Base-by-base conservation (phyloP, 306 rosid species). In the Mimosa bimucronata region DNA sequence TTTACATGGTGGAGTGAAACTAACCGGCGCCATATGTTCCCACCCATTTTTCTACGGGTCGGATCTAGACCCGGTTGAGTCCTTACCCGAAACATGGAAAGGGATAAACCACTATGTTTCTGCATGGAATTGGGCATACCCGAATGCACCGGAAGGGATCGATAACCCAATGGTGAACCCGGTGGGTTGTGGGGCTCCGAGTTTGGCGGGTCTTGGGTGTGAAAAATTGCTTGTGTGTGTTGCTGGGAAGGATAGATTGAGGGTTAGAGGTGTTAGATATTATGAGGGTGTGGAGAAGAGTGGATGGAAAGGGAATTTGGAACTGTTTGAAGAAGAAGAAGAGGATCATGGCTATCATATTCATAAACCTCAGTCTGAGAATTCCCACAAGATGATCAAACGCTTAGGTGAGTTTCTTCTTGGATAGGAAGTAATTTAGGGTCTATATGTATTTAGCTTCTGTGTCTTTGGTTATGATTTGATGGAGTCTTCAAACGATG, bases 181-280 rank as follows among this genome's bases (percentile, higher is more conserved):
- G 0, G 14, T 48, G 14, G 82, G 18, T 46, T 40, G 61, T 0
- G 86, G 58, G 5, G 88, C 91, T n/a, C 89, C 89, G 0, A 82
- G 84, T 45, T 77, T 90, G 84, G 91, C 85, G 9, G 73, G 69
- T 0, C 89, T 88, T 3, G 85, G 81, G 25, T 88, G 90, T 41
- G 77, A 80, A 5, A 83, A 42, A 79, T 2, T 88, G 25, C 79
- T 88, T 0, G 70, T 88, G 19, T 41, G 38, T 46, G 74, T 90
- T 5, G 68, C 86, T 2, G 88, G 73, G 0, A 79, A 76, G 9
- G 93, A 88, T 79, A 73, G 26, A 8, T 64, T 87, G 57, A 86
- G 71, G 72, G 86, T 69, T 29, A 37, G 89, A 62, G 81, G 85
- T n/a, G 62, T 83, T 61, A 34, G 64, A 40, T 88, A 81, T 52